Percentiles rank a stretch among this genome's conserved stretches.
Conservation (phyloP, 192 early-diverging fungal species). For the Linnemannia schmuckeri region DNA sequence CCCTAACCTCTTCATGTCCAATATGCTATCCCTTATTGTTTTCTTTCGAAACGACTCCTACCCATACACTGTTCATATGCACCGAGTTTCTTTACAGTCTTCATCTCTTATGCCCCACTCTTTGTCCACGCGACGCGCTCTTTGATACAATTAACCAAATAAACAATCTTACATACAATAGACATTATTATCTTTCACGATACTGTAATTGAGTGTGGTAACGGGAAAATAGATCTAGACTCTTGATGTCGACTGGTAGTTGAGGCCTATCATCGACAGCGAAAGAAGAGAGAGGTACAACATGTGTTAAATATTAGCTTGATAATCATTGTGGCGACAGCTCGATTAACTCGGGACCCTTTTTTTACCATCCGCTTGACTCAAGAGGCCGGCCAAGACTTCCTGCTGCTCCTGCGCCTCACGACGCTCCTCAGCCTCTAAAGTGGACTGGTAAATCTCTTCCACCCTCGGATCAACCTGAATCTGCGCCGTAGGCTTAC, state of each 20-base stretch:
- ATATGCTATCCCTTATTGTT: neutral
- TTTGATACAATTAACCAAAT: neutral
- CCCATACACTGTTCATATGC: neutral
- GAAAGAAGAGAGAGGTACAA: neutral
- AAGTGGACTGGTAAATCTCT: slow-evolving; percentile 5
- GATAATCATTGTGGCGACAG: neutral
- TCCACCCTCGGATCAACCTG: slow-evolving; percentile 11
- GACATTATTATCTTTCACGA: neutral
- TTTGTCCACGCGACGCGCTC: neutral
- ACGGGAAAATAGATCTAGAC: neutral
- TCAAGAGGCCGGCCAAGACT: slow-evolving; percentile 10
- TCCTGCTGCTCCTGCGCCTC: slow-evolving; percentile 5
- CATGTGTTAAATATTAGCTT: neutral
- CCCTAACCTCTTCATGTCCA: neutral
- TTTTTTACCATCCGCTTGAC: slow-evolving; percentile 31
- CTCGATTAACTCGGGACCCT: neutral
- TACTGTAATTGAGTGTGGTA: neutral
- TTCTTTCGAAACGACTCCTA: neutral
- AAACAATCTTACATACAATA: neutral
- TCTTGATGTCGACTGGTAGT: neutral
- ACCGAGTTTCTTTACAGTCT: neutral
- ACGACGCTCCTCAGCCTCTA: neutral
- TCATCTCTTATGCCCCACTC: neutral
- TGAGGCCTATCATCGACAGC: neutral
- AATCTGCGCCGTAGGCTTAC: neutral